These are phyloP conservation scores for Penicillium ucsense DNA, from an alignment of 495 filamentous ascomycete genomes.

Conservation along the genomic window DNA sequence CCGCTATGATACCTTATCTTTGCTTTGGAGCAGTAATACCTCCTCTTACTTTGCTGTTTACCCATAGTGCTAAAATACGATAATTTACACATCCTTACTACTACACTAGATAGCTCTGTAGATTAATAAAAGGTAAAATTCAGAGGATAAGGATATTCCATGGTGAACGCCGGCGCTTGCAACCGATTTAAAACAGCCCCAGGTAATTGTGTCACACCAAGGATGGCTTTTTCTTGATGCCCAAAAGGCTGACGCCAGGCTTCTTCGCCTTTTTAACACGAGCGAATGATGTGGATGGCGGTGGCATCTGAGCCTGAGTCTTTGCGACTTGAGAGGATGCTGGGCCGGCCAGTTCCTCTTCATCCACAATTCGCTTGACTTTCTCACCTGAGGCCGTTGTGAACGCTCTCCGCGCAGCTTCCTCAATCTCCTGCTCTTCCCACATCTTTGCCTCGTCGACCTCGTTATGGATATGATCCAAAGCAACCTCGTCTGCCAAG, in stretches of 20 bases:
- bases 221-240: slow-evolving; percentile 83
- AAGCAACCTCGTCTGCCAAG: slow-evolving; percentile 34
- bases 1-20: slow-evolving; percentile 18
- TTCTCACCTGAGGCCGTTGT: slow-evolving; percentile 48
- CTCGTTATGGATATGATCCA: slow-evolving; percentile 31
- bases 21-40: too few species aligned
- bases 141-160: too few species aligned
- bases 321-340: slow-evolving; percentile 16
- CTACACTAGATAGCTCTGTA: too few species aligned
- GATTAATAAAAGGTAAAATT: too few species aligned
- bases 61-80: background rate
- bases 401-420: slow-evolving; percentile 74
- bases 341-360: slow-evolving; percentile 26
- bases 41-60: too few species aligned
- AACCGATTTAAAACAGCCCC: background rate
- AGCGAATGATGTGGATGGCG: slow-evolving; percentile 64
- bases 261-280: slow-evolving; percentile 78
- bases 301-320: slow-evolving; percentile 20
- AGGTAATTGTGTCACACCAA: slow-evolving; percentile 25
- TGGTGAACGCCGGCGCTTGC: slow-evolving; percentile 7
- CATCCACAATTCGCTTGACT: slow-evolving; percentile 40
- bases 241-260: slow-evolving; percentile 56
- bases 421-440: slow-evolving; percentile 77
- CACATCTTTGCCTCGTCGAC: slow-evolving; percentile 49
- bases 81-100: background rate